Evolutionary conservation across 2,329 filamentous ascomycete species (phyloP).

Genomic region (Exophiala calicioides): DNA sequence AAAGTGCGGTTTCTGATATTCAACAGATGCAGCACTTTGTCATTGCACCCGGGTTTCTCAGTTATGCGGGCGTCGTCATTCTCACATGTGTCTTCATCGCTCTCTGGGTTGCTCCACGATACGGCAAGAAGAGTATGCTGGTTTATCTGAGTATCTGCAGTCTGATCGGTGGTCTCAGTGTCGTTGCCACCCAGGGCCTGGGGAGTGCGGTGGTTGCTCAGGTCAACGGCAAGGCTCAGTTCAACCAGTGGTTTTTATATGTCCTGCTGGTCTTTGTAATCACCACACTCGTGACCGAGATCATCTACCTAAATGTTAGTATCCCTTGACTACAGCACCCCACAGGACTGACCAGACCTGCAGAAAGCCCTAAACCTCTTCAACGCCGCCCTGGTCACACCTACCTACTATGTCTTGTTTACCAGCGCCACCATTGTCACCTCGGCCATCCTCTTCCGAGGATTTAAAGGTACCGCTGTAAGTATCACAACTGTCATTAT

Average conservation of each 20-base stretch:
- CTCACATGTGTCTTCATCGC: slow-evolving; percentile 71
- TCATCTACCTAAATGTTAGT: slow-evolving; percentile 93
- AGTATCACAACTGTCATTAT: slow-evolving; percentile 87
- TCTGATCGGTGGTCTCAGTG: slow-evolving; percentile 88
- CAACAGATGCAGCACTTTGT: slow-evolving; percentile 91
- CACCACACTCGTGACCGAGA: slow-evolving; percentile 84
- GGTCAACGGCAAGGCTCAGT: slow-evolving; percentile 77
- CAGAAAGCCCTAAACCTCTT: slow-evolving; percentile 98
- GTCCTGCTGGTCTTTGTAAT: slow-evolving; percentile 89
- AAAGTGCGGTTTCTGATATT: slow-evolving; percentile 82
- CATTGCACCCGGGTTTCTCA: slow-evolving; percentile 80
- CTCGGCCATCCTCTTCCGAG: slow-evolving; percentile 86
- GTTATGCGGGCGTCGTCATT: slow-evolving; percentile 80
- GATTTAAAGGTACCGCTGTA: slow-evolving; percentile 81
- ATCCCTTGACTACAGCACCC: no score
- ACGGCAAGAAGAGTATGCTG: slow-evolving; percentile 96
- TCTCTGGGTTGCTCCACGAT: slow-evolving; percentile 79
- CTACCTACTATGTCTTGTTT: slow-evolving; percentile 98
- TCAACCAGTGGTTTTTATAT: slow-evolving; percentile 97
- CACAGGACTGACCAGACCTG: no score
- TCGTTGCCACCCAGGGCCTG: slow-evolving; percentile 90
- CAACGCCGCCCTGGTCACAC: slow-evolving; percentile 94
- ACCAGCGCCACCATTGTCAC: slow-evolving; percentile 94
- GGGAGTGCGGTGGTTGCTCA: slow-evolving; percentile 90
- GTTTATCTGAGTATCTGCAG: slow-evolving; percentile 97